Evolutionary conservation across 768 basidiomycete genomes (phyloP), one percentile per base, ranked within the genome.

Genomic region (Cytidiella melzeri): DNA sequence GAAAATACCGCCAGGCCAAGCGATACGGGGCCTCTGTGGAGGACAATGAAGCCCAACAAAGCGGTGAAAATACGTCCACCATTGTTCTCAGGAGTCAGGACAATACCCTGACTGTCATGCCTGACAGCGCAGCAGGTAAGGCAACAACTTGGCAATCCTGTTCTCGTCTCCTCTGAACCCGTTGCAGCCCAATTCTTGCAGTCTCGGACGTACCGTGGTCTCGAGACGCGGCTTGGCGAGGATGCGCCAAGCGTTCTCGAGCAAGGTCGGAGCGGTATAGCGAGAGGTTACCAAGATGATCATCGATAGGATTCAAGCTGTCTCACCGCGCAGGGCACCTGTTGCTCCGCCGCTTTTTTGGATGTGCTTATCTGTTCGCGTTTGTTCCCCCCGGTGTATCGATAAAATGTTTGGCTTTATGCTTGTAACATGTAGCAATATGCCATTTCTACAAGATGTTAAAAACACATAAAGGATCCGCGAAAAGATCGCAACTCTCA

Each of bases 191-290:
- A 80, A 59, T 92, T 87, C 67, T 69, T 96, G 15, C 80, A 84
- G 24, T 69, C 69, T 13, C 78, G 93, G 41, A 80, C 78, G 0
- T 98, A 86, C 67, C 79, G 75, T 38, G 95, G 95, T 1, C 71
- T 97, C 21, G 94, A 97, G 51, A 68, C 79, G 19, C 75, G 87
- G 7, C 57, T 84, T 10, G 92, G 90, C 0, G 72, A 87, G 63
- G 90, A 95, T 59, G 76, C 73, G 1, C 93, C 94, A 0, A 79
- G 86, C 53, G 64, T 84, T 36, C 65, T 98, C 51, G 91, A 96
- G 67, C 88, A 95, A 64, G 95, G 95, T 0, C 70, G 92, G 41
- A 87, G 79, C 56, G 95, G 95, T 4, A 85, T 95, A 41, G 92
- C 95, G 34, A 77, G 85, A 53, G 91, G 87, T 9, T 97, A 98